Evolutionary conservation across 1,284 basidiomycete genomes (phyloP).

Genomic region (Rhodotorula sp.): DNA sequence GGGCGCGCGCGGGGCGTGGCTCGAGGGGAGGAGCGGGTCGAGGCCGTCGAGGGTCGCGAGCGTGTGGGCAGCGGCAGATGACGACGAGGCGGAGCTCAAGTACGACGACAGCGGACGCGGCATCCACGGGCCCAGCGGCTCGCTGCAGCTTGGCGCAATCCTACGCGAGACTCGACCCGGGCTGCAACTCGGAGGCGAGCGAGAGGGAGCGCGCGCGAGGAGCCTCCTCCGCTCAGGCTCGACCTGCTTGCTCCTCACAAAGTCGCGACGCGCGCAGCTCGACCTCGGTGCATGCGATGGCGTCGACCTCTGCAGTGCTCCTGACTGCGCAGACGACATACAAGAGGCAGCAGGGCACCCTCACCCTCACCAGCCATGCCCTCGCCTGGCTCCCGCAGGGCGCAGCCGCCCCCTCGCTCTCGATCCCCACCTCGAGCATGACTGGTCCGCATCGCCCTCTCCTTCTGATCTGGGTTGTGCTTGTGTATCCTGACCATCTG

Average conservation of each 20-base stretch:
- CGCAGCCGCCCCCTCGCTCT: constrained; percentile 61
- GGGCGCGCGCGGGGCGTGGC: background rate
- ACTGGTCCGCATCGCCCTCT: constrained; percentile 58
- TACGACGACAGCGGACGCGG: background rate
- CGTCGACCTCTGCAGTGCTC: background rate
- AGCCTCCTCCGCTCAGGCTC: background rate
- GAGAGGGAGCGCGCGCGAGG: background rate
- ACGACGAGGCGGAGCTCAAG: background rate
- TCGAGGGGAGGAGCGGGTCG: background rate
- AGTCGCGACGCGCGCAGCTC: too few relatives aligned
- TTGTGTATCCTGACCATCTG: background rate
- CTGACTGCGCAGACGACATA: constrained; percentile 66
- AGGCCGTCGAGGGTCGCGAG: background rate
- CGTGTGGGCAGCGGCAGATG: background rate
- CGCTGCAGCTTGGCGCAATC: too few relatives aligned
- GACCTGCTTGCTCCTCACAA: background rate
- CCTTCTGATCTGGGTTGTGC: constrained; percentile 58
- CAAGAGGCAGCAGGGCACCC: constrained; percentile 71
- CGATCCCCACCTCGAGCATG: constrained; percentile 58
- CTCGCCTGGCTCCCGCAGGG: constrained; percentile 67
- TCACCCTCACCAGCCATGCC: constrained; percentile 67
- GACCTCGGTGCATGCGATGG: background rate
- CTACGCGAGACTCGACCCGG: too few relatives aligned
- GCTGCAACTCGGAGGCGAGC: background rate
- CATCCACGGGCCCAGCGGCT: too few relatives aligned